Base-by-base conservation (phyloP, 768 basidiomycete genomes). In the Mycena crocata region DNA sequence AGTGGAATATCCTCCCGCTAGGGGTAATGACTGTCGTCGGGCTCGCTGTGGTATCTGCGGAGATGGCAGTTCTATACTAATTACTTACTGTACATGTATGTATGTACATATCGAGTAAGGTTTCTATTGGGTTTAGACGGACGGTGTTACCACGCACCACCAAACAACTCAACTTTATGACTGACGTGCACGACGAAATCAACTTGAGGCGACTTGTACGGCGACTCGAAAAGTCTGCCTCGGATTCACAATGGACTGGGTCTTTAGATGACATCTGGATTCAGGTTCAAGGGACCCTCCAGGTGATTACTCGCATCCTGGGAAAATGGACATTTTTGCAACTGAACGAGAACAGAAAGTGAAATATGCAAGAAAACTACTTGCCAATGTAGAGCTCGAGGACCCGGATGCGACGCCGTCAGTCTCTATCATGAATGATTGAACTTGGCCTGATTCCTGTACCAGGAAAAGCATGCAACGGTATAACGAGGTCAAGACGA, bases 161-260 rank as follows among this genome's bases (percentile, higher is more conserved):
- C 62, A 64, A 23, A 46, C 52, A 37, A 17, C 24, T 37, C 17
- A n/a, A n/a, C n/a, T n/a, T 8, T 37, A 67, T 67, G 66, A 17
- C 48, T 42, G 28, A 67, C 61, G 35, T 31, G 46, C 92, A 91
- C 63, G 90, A 93, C 79, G 85, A 86, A 69, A 86, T 93, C 15
- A 93, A 93, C 76, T 80, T 93, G 12, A 77, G 79, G 13, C 84
- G 90, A 52, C 83, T 93, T 9, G 76, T 93, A 6, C 82, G 84
- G 46, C 76, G 88, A 60, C 83, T 94, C 0, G 90, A 93, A 62
- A 87, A 85, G 71, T 81, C 84, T 13, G 76, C 86, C 0, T 77
- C 68, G 62, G 82, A 82, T 45, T 75, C 72, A 24, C 76, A 78
- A 59, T 84, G 80, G 82, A 73, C 75, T 57, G 71, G 73, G n/a